Percentiles rank a stretch among this genome's conserved stretches.
phyloP scores from a whole-genome alignment of 2,329 filamentous ascomycete species.

The Botrytis galanthina region DNA sequence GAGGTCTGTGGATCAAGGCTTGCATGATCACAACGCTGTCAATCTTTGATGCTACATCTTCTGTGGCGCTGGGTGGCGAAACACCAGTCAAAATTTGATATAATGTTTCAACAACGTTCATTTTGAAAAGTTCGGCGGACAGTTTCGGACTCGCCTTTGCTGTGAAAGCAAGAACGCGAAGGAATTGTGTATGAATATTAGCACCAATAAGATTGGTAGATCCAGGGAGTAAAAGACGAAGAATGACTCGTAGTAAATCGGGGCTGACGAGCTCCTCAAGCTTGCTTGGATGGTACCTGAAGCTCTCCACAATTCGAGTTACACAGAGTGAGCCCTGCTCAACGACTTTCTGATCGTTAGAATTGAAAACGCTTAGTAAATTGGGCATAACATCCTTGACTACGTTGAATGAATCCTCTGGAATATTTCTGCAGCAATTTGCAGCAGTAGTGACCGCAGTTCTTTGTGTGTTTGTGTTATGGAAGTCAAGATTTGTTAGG shows the following conservation, averaged over 20 bases:
- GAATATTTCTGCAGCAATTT: slow-evolving; percentile 96
- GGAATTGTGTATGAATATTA: slow-evolving; percentile 93
- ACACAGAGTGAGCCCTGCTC: slow-evolving; percentile 96
- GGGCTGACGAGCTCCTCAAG: slow-evolving; percentile 90
- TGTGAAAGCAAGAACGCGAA: slow-evolving; percentile 86
- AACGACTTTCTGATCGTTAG: slow-evolving; percentile 93
- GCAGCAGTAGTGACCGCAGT: slow-evolving; percentile 96
- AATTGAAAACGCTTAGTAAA: slow-evolving; percentile 82
- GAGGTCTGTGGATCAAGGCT: slow-evolving; percentile 88
- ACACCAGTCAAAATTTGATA: slow-evolving; percentile 97
- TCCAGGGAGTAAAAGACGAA: slow-evolving; percentile 85
- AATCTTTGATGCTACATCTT: slow-evolving; percentile 79
- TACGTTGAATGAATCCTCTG: slow-evolving; percentile 86
- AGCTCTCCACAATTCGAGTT: slow-evolving; percentile 94
- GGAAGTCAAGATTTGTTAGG: slow-evolving; percentile 93
- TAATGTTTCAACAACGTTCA: slow-evolving; percentile 94
- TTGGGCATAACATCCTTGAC: slow-evolving; percentile 97
- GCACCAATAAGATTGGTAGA: slow-evolving; percentile 93
- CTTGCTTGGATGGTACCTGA: slow-evolving; percentile 82
- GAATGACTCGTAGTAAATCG: slow-evolving; percentile 78
- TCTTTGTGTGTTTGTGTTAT: slow-evolving; percentile 92
- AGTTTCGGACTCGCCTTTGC: slow-evolving; percentile 83
- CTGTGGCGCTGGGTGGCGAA: slow-evolving; percentile 76
- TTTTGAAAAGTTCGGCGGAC: slow-evolving; percentile 87
- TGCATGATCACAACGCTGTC: slow-evolving; percentile 99